Percentiles rank a stretch among this genome's conserved stretches.
phyloP scores from a whole-genome alignment of 139 green algal genomes.

The Trebouxia sp. region DNA sequence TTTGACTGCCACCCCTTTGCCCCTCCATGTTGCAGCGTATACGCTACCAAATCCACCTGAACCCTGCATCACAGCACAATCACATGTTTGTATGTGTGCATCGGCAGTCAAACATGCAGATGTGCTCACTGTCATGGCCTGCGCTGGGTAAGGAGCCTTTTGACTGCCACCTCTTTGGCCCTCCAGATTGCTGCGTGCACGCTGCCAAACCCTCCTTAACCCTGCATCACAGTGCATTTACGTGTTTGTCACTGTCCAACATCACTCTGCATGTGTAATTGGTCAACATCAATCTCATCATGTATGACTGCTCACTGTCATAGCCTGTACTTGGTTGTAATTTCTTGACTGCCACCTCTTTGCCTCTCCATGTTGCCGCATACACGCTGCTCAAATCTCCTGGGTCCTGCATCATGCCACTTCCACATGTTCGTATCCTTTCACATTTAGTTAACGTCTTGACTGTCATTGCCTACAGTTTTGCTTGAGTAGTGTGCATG shows the following conservation, averaged over 20 bases:
- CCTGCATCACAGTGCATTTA: conserved; percentile 43
- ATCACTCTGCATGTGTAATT: too few relatives aligned
- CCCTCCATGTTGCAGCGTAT: conserved; percentile 63
- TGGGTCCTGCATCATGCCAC: conserved; percentile 44
- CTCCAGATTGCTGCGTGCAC: conserved; percentile 71
- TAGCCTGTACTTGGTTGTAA: background rate
- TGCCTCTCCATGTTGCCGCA: conserved; percentile 57
- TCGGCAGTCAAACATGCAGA: conserved; percentile 6
- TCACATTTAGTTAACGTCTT: too few relatives aligned
- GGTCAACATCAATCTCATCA: too few relatives aligned
- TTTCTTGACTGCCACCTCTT: conserved; percentile 74
- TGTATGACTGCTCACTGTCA: conserved; percentile 18
- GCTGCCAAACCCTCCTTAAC: conserved; percentile 72
- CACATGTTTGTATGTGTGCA: too few relatives aligned
- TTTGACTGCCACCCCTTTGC: conserved; percentile 74
- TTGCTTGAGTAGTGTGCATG: conserved; percentile 68
- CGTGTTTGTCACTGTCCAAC: too few relatives aligned
- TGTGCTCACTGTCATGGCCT: background rate
- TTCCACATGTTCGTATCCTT: too few relatives aligned
- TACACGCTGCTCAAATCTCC: conserved; percentile 80
- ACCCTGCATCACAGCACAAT: conserved; percentile 48
- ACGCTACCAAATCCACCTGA: conserved; percentile 77
- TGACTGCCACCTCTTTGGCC: conserved; percentile 68
- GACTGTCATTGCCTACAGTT: too few relatives aligned
- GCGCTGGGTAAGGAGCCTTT: conserved; percentile 41